These are phyloP conservation scores for Peronospora farinosa DNA, from an alignment of 352 stramenopile genomes.

Conservation along the genomic window DNA sequence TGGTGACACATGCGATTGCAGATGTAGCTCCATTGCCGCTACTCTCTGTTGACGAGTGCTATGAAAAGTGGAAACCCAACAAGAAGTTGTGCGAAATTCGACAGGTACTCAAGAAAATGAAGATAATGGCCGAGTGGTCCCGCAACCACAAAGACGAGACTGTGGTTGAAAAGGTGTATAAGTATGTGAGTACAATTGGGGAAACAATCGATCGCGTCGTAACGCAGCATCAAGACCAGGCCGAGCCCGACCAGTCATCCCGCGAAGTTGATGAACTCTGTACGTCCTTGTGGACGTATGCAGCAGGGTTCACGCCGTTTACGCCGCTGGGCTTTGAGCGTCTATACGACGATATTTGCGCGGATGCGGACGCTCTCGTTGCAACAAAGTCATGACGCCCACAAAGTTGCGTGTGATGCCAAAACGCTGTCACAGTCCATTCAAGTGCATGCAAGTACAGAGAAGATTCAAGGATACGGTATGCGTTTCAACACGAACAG, in stretches of 20 bases:
- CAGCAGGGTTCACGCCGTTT: slow-evolving; percentile 70
- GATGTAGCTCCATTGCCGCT: slow-evolving; percentile 15
- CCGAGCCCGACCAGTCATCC: slow-evolving; percentile 9
- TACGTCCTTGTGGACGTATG: slow-evolving; percentile 75
- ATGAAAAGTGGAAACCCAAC: slow-evolving; percentile 77
- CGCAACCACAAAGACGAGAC: slow-evolving; percentile 77
- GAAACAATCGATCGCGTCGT: slow-evolving; percentile 76
- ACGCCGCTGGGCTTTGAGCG: slow-evolving; percentile 66
- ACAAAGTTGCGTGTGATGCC: slow-evolving; percentile 1
- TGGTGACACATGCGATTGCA: slow-evolving; percentile 15
- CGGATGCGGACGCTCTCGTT: slow-evolving; percentile 48
- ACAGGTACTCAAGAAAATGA: slow-evolving; percentile 83
- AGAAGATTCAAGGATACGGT: slow-evolving; percentile 3
- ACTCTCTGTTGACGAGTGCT: slow-evolving; percentile 45
- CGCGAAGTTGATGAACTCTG: slow-evolving; percentile 71
- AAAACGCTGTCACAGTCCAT: neutral
- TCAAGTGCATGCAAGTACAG: slow-evolving; percentile 14
- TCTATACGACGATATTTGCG: slow-evolving; percentile 84
- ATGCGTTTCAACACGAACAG: slow-evolving; percentile 21
- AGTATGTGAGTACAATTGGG: slow-evolving; percentile 81
- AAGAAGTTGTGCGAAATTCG: slow-evolving; percentile 70
- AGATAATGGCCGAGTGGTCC: slow-evolving; percentile 78
- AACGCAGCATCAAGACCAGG: slow-evolving; percentile 33
- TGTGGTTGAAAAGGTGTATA: slow-evolving; percentile 81
- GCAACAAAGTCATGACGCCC: slow-evolving; percentile 21